A percentile compares a stretch with the other conserved stretches of the same genome.
Conservation (phyloP, 495 filamentous ascomycete species). For the Letharia columbiana region DNA sequence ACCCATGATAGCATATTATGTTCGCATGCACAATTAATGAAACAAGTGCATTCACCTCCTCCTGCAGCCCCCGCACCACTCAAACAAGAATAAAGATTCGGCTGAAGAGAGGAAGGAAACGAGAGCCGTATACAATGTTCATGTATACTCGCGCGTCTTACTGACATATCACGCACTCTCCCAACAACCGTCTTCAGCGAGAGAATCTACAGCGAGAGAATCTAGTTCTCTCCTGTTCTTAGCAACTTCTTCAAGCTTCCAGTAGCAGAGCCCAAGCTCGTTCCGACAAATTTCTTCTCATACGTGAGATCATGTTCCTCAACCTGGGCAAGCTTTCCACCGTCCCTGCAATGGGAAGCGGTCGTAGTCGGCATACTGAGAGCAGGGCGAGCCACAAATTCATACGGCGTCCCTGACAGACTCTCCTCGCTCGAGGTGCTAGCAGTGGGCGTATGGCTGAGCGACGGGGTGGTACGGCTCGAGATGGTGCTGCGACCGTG, state of each 20-base stretch:
- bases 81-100: neutral
- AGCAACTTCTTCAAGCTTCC: constrained; percentile 25
- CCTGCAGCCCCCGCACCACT: neutral
- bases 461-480: constrained; percentile 28
- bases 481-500: constrained; percentile 27
- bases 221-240: constrained; percentile 10
- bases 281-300: constrained; percentile 19
- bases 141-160: neutral
- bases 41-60: neutral
- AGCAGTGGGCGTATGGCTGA: constrained; percentile 38
- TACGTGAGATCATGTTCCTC: constrained; percentile 19
- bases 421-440: constrained; percentile 39
- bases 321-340: constrained; percentile 4
- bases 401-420: constrained; percentile 29
- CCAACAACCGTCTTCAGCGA: constrained; percentile 25
- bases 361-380: constrained; percentile 26
- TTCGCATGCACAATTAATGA: neutral
- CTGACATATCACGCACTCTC: constrained; percentile 12
- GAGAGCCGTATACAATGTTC: constrained; percentile 9
- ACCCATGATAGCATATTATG: neutral
- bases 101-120: constrained; percentile 26
- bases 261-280: constrained; percentile 12
- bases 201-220: neutral
- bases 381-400: constrained; percentile 28
- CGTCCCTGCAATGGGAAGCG: constrained; percentile 22